phyloP scores from a whole-genome alignment of 768 basidiomycete genomes.

The Nevesoporus exiguus region DNA sequence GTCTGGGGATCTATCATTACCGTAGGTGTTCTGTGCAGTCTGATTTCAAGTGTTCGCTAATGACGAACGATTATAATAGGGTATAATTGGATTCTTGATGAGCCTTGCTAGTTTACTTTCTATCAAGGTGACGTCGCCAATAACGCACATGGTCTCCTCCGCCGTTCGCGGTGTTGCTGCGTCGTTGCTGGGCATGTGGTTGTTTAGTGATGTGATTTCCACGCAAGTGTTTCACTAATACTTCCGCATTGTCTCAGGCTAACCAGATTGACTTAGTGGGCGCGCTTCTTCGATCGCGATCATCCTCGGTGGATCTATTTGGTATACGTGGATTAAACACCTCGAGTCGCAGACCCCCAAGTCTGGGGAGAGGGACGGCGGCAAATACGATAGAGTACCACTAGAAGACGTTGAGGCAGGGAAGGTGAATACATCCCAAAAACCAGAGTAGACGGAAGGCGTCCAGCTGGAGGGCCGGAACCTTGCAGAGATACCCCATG shows the following conservation, averaged over 20 bases:
- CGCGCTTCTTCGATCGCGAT: constrained; percentile 76
- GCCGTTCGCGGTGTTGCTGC: constrained; percentile 93
- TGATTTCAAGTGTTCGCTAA: not conserved
- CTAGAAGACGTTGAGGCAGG: constrained; percentile 64
- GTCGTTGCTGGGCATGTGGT: constrained; percentile 76
- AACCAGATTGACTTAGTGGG: constrained; percentile 46
- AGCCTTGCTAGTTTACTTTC: constrained; percentile 89
- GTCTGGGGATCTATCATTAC: constrained; percentile 77
- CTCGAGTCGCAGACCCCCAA: constrained; percentile 51
- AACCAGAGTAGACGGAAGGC: constrained; percentile 27
- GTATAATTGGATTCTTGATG: constrained; percentile 88
- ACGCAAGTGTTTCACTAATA: constrained; percentile 44
- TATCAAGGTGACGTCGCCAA: constrained; percentile 96
- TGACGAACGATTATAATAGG: constrained; percentile 41
- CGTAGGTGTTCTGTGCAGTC: constrained; percentile 39
- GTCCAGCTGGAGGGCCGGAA: not conserved
- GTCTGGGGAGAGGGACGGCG: constrained; percentile 26
- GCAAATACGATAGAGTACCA: constrained; percentile 57
- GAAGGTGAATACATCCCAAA: constrained; percentile 21
- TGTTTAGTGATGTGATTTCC: constrained; percentile 81
- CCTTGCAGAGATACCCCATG: constrained; percentile 16
- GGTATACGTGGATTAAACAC: constrained; percentile 89
- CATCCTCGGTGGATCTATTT: constrained; percentile 78
- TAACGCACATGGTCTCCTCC: constrained; percentile 96
- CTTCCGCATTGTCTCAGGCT: not conserved